These are phyloP conservation scores for Musa itinerans DNA, from an alignment of 176 grass and related monocot species.

Conservation along the genomic window DNA sequence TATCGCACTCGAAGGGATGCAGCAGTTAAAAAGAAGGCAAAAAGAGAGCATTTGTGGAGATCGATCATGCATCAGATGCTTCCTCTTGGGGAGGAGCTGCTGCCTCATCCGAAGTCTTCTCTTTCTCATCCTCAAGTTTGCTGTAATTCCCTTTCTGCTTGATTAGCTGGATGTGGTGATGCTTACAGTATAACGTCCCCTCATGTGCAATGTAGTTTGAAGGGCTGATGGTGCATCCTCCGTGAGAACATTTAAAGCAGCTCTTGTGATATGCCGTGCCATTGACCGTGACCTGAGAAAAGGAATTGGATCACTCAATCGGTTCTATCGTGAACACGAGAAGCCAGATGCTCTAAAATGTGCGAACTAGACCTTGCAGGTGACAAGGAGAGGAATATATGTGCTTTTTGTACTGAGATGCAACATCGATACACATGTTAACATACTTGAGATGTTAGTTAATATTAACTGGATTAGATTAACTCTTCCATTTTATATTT, in stretches of 20 bases:
- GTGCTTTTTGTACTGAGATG: no score
- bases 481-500: no score
- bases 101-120: constrained; percentile 29
- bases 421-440: no score
- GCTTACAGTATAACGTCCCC: constrained; percentile 96
- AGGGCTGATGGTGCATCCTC: constrained; percentile 96
- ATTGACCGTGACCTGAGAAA: constrained; percentile 74
- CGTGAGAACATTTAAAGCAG: constrained; percentile 99
- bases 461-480: no score
- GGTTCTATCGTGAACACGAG: not conserved
- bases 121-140: constrained; percentile 63
- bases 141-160: constrained; percentile 96
- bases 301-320: not conserved
- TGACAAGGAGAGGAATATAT: no score
- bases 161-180: constrained; percentile 83
- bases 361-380: no score
- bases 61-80: constrained; percentile 2
- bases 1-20: not conserved
- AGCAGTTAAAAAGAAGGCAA: not conserved
- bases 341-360: no score
- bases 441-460: no score
- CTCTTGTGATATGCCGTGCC: constrained; percentile 79
- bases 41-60: not conserved
- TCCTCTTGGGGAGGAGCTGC: not conserved
- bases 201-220: constrained; percentile 96